Conservation (phyloP, 345 rosid species). For the Excoecaria agallocha region DNA sequence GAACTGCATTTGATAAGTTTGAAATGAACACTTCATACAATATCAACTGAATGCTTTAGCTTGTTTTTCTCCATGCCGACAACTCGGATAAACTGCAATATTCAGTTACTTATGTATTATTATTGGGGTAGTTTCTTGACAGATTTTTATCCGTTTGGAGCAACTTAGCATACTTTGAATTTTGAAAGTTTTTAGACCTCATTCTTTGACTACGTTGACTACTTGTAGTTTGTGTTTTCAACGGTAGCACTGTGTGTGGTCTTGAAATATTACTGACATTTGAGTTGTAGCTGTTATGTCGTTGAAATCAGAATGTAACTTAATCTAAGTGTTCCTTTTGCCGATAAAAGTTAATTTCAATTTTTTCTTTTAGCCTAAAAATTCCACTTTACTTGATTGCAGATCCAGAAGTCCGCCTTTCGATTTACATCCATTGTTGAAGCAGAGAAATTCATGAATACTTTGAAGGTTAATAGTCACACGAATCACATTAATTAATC, state of each 20-base stretch:
- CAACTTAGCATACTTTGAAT: not conserved
- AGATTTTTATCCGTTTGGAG: not conserved
- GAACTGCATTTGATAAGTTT: not conserved
- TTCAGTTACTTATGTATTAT: not conserved
- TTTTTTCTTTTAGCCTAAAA: not conserved
- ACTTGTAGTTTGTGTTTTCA: not conserved
- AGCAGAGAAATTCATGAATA: constrained; percentile 48
- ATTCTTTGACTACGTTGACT: constrained; percentile 1
- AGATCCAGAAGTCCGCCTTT: constrained; percentile 83
- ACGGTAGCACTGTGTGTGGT: not conserved
- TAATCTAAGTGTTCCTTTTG: constrained; percentile 7
- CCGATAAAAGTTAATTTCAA: not conserved
- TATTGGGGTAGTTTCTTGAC: not conserved
- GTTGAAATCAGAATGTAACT: not conserved
- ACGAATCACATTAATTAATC: not conserved
- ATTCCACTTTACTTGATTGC: constrained; percentile 28
- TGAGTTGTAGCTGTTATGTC: not conserved
- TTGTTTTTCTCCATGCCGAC: not conserved
- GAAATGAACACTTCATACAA: not conserved
- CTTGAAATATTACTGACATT: not conserved
- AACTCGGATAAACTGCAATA: not conserved
- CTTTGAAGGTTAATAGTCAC: constrained; percentile 46
- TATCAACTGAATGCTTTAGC: not conserved
- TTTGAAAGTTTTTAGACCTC: not conserved
- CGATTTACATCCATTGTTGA: constrained; percentile 55